These are phyloP conservation scores for Paramyrothecium sp. DNA, from an alignment of 2,329 filamentous ascomycete genomes.

Conservation along the genomic window DNA sequence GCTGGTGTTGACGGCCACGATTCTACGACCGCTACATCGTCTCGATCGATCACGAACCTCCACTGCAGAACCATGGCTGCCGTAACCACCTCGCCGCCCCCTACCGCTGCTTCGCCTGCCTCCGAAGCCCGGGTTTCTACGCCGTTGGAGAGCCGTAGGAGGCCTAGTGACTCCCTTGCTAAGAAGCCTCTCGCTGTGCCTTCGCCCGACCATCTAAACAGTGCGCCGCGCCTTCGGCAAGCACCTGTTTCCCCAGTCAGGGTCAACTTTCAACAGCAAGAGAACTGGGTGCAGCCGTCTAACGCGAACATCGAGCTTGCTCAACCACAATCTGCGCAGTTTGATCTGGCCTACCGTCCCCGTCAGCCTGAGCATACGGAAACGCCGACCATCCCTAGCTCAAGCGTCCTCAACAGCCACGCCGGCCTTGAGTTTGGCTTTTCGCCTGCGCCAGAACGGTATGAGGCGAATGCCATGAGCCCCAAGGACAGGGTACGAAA, in stretches of 20 bases:
- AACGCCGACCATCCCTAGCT: slow-evolving; percentile 2
- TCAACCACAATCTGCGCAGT: slow-evolving; percentile 21
- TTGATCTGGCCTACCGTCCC: slow-evolving; percentile 21
- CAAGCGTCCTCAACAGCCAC: slow-evolving; percentile 9
- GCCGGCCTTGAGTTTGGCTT: slow-evolving; percentile 12
- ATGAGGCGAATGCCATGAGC: slow-evolving; percentile 29
- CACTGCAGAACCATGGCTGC: slow-evolving; percentile 25
- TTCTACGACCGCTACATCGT: background rate
- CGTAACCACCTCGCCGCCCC: slow-evolving; percentile 31
- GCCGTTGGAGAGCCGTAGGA: slow-evolving; percentile 9
- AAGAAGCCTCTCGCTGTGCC: slow-evolving; percentile 35
- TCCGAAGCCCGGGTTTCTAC: slow-evolving; percentile 14
- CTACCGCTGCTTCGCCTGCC: slow-evolving; percentile 23
- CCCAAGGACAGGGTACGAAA: slow-evolving; percentile 26
- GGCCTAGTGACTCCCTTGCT: slow-evolving; percentile 16
- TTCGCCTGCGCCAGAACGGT: slow-evolving; percentile 18
- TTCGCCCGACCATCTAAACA: slow-evolving; percentile 17
- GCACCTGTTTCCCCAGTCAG: slow-evolving; percentile 55
- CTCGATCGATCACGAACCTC: background rate
- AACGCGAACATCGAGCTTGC: slow-evolving; percentile 49
- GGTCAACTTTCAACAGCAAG: slow-evolving; percentile 52
- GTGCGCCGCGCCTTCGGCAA: slow-evolving; percentile 46
- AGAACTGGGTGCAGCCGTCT: slow-evolving; percentile 51
- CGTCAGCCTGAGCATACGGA: slow-evolving; percentile 6
- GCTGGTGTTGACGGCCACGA: background rate